These are phyloP conservation scores for Chrysopogon serrulatus DNA, from an alignment of 176 grass and related monocot species.

Conservation along the genomic window DNA sequence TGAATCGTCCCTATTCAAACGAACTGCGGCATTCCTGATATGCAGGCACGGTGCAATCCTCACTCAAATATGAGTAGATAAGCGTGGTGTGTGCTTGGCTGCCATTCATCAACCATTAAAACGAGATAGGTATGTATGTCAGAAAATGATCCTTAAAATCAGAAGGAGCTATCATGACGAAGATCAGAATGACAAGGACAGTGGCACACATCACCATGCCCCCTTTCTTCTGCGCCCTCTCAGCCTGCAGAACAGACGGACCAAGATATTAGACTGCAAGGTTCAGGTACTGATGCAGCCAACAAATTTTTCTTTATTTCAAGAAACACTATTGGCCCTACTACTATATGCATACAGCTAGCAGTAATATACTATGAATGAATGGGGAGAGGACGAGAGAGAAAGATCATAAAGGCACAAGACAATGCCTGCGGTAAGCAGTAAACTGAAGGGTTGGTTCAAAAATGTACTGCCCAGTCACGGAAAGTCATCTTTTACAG, in stretches of 20 bases:
- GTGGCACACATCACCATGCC: constrained; percentile 98
- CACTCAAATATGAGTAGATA: constrained; percentile 25
- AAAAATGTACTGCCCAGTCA: background rate
- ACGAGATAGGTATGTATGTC: constrained; percentile 23
- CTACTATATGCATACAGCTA: background rate
- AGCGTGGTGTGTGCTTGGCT: background rate
- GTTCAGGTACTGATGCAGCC: background rate
- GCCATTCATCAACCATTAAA: background rate
- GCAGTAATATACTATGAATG: constrained; percentile 8
- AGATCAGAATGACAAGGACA: constrained; percentile 83
- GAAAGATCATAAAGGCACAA: background rate
- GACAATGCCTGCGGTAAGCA: constrained; percentile 8
- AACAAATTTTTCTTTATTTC: too few species aligned
- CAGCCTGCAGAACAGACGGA: too few species aligned
- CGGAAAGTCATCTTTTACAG: background rate
- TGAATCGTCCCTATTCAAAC: too few species aligned
- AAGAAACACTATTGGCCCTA: background rate
- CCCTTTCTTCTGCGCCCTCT: constrained; percentile 68
- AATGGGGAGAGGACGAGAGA: background rate
- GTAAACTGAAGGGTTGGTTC: constrained; percentile 13
- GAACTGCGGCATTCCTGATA: too few species aligned
- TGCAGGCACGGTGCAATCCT: too few species aligned
- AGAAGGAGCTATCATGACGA: constrained; percentile 94
- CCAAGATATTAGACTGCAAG: too few species aligned
- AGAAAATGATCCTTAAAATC: constrained; percentile 85